Percentiles rank a stretch among this genome's conserved stretches.
phyloP scores from a whole-genome alignment of 768 basidiomycete species.

The Suillus paluster region DNA sequence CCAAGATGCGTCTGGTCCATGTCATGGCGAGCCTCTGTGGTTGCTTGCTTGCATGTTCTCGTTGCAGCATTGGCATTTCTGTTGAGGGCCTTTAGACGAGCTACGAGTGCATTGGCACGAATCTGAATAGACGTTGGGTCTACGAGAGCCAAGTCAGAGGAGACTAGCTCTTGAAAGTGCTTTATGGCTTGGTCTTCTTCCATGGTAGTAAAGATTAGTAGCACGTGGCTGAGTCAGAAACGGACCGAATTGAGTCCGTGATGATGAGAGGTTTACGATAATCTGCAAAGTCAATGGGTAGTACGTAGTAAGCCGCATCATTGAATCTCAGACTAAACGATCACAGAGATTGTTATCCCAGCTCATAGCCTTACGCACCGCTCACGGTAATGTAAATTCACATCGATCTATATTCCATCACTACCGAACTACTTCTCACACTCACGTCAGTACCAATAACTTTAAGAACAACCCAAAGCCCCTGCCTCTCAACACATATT shows the following conservation, averaged over 20 bases:
- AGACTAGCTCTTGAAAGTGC: constrained; percentile 67
- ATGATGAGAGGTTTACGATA: constrained; percentile 1
- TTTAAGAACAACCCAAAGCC: constrained; percentile 15
- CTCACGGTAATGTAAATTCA: constrained; percentile 11
- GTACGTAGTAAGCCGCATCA: background rate
- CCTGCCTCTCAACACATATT: constrained; percentile 14
- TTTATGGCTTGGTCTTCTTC: constrained; percentile 57
- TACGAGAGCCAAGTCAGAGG: constrained; percentile 50
- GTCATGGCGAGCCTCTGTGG: constrained; percentile 75
- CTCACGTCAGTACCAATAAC: constrained; percentile 31
- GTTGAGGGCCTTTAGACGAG: constrained; percentile 79
- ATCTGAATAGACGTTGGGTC: constrained; percentile 52
- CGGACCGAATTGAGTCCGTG: constrained; percentile 12
- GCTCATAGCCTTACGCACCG: constrained; percentile 16
- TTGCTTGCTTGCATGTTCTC: constrained; percentile 71
- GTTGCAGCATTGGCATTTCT: constrained; percentile 74
- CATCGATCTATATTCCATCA: constrained; percentile 4
- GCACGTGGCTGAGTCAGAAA: constrained; percentile 7
- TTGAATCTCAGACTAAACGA: constrained; percentile 6
- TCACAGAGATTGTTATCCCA: constrained; percentile 7
- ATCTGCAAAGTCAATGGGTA: no score
- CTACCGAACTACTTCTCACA: constrained; percentile 15
- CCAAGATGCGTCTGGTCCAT: constrained; percentile 91
- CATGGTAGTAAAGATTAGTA: constrained; percentile 19
- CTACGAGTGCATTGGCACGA: constrained; percentile 76